A percentile compares a stretch with the other conserved stretches of the same genome.
Conservation (phyloP, 768 basidiomycete species). For the Trametes villosa region DNA sequence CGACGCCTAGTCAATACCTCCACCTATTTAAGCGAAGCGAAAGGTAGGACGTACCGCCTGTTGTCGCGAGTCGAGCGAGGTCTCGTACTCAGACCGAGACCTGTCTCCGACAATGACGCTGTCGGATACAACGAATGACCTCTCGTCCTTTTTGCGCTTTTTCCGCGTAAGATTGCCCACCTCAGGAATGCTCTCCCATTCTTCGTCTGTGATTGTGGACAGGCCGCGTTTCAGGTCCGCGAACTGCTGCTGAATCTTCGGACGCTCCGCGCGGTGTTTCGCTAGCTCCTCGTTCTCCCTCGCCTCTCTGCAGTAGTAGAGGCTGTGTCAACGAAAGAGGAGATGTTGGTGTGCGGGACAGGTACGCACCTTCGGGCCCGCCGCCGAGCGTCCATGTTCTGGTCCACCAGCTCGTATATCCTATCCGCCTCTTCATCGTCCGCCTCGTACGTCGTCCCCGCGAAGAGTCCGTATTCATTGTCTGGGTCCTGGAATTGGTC, state of each 20-base stretch:
- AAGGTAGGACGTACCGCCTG: slow-evolving; percentile 60
- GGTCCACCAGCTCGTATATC: slow-evolving; percentile 92
- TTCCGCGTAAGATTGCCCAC: slow-evolving; percentile 95
- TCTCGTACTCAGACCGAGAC: slow-evolving; percentile 75
- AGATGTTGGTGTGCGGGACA: not conserved
- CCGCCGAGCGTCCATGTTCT: slow-evolving; percentile 86
- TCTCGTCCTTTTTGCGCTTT: slow-evolving; percentile 84
- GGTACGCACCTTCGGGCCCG: slow-evolving; percentile 70
- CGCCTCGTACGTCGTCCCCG: slow-evolving; percentile 93
- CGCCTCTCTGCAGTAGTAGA: slow-evolving; percentile 61
- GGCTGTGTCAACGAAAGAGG: slow-evolving; percentile 31
- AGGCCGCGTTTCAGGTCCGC: slow-evolving; percentile 93
- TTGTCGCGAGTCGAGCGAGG: slow-evolving; percentile 71
- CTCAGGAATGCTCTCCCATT: slow-evolving; percentile 96
- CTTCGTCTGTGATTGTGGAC: slow-evolving; percentile 81
- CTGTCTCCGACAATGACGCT: slow-evolving; percentile 89
- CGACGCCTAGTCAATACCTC: not conserved
- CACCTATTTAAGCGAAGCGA: not conserved
- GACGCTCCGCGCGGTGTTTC: slow-evolving; percentile 82
- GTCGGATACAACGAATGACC: slow-evolving; percentile 90
- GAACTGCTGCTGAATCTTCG: slow-evolving; percentile 96
- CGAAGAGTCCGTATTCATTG: slow-evolving; percentile 95
- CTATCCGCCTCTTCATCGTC: slow-evolving; percentile 98
- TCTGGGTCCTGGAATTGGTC: slow-evolving; percentile 97
- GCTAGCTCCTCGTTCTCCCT: slow-evolving; percentile 74